These are phyloP conservation scores for Exophiala viscosa DNA, from an alignment of 2,329 filamentous ascomycete genomes.

Conservation along the genomic window DNA sequence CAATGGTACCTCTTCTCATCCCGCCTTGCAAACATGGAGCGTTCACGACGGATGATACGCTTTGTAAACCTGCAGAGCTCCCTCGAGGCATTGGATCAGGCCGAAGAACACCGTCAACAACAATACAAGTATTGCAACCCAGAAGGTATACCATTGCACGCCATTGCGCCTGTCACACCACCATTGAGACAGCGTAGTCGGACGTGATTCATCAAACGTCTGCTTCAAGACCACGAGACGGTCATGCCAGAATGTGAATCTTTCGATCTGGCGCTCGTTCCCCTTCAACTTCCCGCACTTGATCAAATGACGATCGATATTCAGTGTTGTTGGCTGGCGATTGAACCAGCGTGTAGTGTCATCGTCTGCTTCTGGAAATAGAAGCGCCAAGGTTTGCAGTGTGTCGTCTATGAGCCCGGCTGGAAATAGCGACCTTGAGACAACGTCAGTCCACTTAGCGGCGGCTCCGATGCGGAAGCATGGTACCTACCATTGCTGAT, in stretches of 20 bases:
- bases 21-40: too few species aligned
- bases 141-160: not conserved
- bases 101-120: conserved; percentile 29
- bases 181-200: conserved; percentile 36
- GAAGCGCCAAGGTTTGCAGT: conserved; percentile 2
- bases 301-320: conserved; percentile 31
- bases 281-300: conserved; percentile 33
- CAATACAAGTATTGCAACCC: conserved; percentile 30
- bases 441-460: not conserved
- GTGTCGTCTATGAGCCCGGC: not conserved
- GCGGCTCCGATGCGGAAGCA: too few species aligned
- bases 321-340: conserved; percentile 14
- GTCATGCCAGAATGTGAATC: conserved; percentile 43
- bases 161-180: conserved; percentile 34
- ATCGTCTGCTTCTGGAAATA: conserved; percentile 4
- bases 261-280: conserved; percentile 30
- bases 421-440: not conserved
- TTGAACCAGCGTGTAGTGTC: conserved; percentile 28
- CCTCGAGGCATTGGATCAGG: conserved; percentile 41
- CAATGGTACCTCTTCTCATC: too few species aligned
- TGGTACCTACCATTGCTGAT: not conserved
- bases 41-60: conserved; percentile 27
- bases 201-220: conserved; percentile 38
- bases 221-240: conserved; percentile 44
- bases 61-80: conserved; percentile 41